Conservation (phyloP, 352 stramenopile species). For the Phytophthora palmivora region DNA sequence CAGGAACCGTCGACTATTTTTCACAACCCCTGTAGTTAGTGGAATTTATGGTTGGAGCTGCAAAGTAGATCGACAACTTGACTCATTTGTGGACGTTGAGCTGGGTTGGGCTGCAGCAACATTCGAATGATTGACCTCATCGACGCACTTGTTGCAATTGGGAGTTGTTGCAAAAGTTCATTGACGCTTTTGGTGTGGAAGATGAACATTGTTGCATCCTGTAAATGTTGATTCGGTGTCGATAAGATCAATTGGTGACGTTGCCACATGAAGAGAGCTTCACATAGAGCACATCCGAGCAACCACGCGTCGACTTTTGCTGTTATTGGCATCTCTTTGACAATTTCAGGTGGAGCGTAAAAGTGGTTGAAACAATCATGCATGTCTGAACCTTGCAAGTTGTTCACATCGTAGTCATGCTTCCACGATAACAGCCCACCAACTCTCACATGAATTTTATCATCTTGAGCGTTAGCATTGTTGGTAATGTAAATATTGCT, state of each 20-base stretch:
- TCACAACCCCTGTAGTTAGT: neutral
- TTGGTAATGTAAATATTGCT: conserved; percentile 51
- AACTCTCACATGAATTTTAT: conserved; percentile 38
- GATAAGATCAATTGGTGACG: conserved; percentile 35
- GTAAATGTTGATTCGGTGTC: conserved; percentile 10
- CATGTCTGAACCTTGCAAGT: conserved; percentile 42
- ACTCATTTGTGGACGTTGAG: conserved; percentile 61
- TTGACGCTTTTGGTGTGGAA: conserved; percentile 50
- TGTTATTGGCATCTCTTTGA: conserved; percentile 37
- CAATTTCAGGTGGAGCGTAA: conserved; percentile 53
- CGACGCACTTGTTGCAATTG: conserved; percentile 47
- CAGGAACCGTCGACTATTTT: conserved; percentile 18
- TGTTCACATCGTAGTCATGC: conserved; percentile 39
- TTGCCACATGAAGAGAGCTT: conserved; percentile 67
- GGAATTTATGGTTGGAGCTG: neutral
- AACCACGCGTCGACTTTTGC: conserved; percentile 71
- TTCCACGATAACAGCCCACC: conserved; percentile 56
- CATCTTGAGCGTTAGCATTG: neutral
- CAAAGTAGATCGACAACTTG: conserved; percentile 66
- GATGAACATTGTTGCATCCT: conserved; percentile 19
- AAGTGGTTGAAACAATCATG: conserved; percentile 45
- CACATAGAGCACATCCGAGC: conserved; percentile 63
- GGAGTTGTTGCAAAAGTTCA: conserved; percentile 57
- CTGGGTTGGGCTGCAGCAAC: conserved; percentile 65
- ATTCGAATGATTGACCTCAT: conserved; percentile 69